Evolutionary conservation across 345 rosid species (phyloP).

Genomic region (Abelmoschus esculentus): DNA sequence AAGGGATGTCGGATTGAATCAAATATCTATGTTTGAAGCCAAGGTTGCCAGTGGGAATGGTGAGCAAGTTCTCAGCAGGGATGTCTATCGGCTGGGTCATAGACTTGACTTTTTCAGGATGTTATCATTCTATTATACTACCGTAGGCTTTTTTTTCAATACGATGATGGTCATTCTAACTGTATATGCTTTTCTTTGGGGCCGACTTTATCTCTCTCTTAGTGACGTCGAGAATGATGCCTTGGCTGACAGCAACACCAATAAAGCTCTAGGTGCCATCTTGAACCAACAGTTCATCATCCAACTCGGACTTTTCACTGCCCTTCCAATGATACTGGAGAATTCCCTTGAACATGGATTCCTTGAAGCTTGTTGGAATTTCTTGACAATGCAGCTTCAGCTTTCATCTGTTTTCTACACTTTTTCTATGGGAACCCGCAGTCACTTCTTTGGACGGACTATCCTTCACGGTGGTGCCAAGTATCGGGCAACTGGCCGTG

Average conservation of each 20-base stretch:
- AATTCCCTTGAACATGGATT: conserved; percentile 12
- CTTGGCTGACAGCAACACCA: background rate
- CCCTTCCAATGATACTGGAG: conserved; percentile 7
- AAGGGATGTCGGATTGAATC: conserved; percentile 97
- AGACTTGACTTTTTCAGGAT: conserved; percentile 93
- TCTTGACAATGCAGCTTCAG: conserved; percentile 8
- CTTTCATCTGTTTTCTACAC: conserved; percentile 10
- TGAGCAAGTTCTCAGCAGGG: conserved; percentile 95
- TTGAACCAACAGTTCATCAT: conserved; percentile 5
- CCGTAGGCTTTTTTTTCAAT: conserved; percentile 91
- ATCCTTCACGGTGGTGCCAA: conserved; percentile 9
- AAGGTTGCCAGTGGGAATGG: conserved; percentile 99
- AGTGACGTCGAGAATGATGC: conserved; percentile 43
- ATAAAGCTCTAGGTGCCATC: conserved; percentile 6
- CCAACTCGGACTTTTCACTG: conserved; percentile 8
- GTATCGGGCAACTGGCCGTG: conserved; percentile 12
- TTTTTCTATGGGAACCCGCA: conserved; percentile 9
- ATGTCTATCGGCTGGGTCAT: conserved; percentile 94
- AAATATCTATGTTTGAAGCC: conserved; percentile 95
- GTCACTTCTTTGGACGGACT: conserved; percentile 7
- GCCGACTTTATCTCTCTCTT: conserved; percentile 81
- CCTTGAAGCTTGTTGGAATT: conserved; percentile 8
- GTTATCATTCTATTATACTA: conserved; percentile 90
- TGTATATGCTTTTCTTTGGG: conserved; percentile 91
- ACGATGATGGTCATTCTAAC: conserved; percentile 90